Base-by-base conservation (phyloP, 2,329 filamentous ascomycete genomes). In the Fragosphaeria purpurea region DNA sequence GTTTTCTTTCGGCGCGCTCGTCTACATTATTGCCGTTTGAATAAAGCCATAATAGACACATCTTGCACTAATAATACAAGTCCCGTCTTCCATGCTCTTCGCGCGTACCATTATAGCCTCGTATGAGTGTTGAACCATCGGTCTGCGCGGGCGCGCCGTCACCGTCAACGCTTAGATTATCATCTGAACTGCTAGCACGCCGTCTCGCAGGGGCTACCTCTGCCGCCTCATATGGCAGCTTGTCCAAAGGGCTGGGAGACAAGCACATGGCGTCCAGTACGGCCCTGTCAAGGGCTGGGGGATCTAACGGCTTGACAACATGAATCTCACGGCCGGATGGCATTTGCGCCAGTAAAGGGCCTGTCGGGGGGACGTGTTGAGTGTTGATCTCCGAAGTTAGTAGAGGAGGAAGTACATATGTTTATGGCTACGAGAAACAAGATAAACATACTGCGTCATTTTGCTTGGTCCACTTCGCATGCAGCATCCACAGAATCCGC, bases 321-420 rank as follows among this genome's bases (percentile, higher is more conserved):
- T 94, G 85, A 48, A 95, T 88, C 60, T 96, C 90, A 55, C 91
- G 80, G 2, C 91, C 91, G 1, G 86, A 91, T 0, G 93, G 91
- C 70, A 97, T 85, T 54, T 80, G 83, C 6, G 86, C 77, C 5
- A 95, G 67, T 8, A 96, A 70, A 0, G 85, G 78, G 11, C 82
- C 83, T 5, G 79, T 76, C 0, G 85, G 75, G 0, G 90, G 88
- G 35, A 97, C 77, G 2, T 73, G 50, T 63, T 95, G 88, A 0
- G 88, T 84, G 53, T 90, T 88, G 60, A 95, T 83, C 82, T 91
- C 54, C 2, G 30, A 22, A 22, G 22, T 22, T 22, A 22, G 22
- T 22, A 22, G 22, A 22, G 22, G 22, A 22, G 22, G 35, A 9
- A 11, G 11, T 32, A 4, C 6, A 8, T 32, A 11, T 8, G 8